Evolutionary conservation across 2,329 filamentous ascomycete genomes (phyloP).

Genomic region (Aureobasidium sp.): DNA sequence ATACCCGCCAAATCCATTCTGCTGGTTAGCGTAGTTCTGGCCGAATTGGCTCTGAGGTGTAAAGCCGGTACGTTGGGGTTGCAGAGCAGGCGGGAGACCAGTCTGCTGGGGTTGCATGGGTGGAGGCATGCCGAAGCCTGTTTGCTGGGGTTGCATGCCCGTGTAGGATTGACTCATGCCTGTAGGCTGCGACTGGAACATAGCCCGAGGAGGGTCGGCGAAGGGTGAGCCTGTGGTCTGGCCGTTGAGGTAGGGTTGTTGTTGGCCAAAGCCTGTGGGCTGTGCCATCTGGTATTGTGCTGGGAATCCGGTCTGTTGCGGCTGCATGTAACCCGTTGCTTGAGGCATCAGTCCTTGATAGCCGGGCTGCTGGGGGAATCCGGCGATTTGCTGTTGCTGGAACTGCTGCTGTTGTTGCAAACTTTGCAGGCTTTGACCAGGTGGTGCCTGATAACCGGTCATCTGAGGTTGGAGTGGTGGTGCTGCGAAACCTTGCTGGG

Average conservation of each 20-base stretch:
- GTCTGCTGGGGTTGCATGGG: conserved; percentile 44
- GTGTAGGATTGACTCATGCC: conserved; percentile 32
- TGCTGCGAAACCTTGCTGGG: conserved; percentile 57
- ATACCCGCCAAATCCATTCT: conserved; percentile 28
- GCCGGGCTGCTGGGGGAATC: conserved; percentile 33
- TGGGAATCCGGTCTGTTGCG: conserved; percentile 32
- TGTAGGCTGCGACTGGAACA: conserved; percentile 32
- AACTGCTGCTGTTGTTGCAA: conserved; percentile 41
- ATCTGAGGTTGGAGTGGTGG: conserved; percentile 76
- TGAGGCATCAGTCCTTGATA: conserved; percentile 33
- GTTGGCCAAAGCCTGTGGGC: conserved; percentile 30
- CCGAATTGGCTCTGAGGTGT: conserved; percentile 25
- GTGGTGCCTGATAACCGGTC: conserved; percentile 60
- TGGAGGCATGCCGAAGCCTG: conserved; percentile 47
- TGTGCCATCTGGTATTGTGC: conserved; percentile 29
- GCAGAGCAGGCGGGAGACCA: conserved; percentile 36
- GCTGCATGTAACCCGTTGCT: conserved; percentile 38
- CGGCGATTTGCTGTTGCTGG: conserved; percentile 30
- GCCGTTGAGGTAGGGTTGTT: conserved; percentile 47
- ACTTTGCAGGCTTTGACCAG: conserved; percentile 71
- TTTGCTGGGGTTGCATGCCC: conserved; percentile 45
- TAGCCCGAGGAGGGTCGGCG: conserved; percentile 47
- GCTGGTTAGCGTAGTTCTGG: conserved; percentile 13
- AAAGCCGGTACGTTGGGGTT: conserved; percentile 46
- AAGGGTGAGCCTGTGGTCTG: conserved; percentile 45